phyloP scores from a whole-genome alignment of 1,284 basidiomycete species.

The Chiua sp. region DNA sequence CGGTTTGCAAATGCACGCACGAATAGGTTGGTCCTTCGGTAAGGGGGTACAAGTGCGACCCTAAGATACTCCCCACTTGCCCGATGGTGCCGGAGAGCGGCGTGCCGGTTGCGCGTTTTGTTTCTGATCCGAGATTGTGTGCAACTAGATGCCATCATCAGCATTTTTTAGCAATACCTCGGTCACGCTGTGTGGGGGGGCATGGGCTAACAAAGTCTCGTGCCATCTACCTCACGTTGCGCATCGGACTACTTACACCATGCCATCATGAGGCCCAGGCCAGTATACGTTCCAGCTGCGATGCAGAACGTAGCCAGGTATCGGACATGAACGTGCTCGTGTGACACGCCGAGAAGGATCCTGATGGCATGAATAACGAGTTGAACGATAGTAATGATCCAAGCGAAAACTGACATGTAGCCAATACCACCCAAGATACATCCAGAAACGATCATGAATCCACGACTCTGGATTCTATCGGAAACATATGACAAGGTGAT shows the following conservation, averaged over 20 bases:
- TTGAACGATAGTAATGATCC: background rate
- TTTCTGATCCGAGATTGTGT: slow-evolving; percentile 80
- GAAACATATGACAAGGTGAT: slow-evolving; percentile 68
- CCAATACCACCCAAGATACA: slow-evolving; percentile 63
- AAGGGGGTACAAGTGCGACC: slow-evolving; percentile 72
- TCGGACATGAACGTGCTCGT: slow-evolving; percentile 51
- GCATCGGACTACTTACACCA: slow-evolving; percentile 60
- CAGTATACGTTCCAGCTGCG: slow-evolving; percentile 70
- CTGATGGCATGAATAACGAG: slow-evolving; percentile 16
- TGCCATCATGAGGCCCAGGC: slow-evolving; percentile 68
- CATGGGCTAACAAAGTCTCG: too few relatives aligned
- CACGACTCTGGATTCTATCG: slow-evolving; percentile 76
- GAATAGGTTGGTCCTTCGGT: slow-evolving; percentile 67
- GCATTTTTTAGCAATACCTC: too few relatives aligned
- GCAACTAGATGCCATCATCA: slow-evolving; percentile 47
- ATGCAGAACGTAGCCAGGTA: slow-evolving; percentile 77
- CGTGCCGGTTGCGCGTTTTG: slow-evolving; percentile 75
- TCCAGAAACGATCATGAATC: slow-evolving; percentile 58
- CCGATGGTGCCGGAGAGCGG: slow-evolving; percentile 80
- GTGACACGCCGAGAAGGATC: slow-evolving; percentile 23
- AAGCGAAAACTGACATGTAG: slow-evolving; percentile 44
- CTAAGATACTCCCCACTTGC: slow-evolving; percentile 73
- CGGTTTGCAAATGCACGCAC: slow-evolving; percentile 40
- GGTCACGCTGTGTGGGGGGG: too few relatives aligned
- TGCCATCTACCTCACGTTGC: too few relatives aligned